Percentiles rank a stretch among this genome's conserved stretches.
Evolutionary conservation across 2,329 filamentous ascomycete genomes (phyloP).

Genomic region (Cercospora sp.): DNA sequence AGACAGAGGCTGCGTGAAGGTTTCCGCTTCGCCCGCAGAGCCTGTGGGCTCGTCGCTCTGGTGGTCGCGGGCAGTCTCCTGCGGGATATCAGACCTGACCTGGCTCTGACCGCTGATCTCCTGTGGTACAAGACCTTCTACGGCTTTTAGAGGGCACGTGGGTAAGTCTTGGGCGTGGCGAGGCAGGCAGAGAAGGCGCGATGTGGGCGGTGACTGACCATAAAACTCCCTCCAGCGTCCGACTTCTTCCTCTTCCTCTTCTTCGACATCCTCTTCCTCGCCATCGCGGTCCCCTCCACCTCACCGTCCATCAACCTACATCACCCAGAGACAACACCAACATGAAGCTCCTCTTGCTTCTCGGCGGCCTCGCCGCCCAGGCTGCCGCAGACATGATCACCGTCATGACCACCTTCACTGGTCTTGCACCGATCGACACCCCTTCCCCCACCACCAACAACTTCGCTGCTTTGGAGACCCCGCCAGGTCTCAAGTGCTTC

Average conservation of each 20-base stretch:
- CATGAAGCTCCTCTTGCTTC: not conserved
- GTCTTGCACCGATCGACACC: not conserved
- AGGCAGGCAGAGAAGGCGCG: not conserved
- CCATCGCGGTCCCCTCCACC: not conserved
- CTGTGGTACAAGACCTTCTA: constrained; percentile 1
- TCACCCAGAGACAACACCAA: not conserved
- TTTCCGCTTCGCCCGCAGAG: not conserved
- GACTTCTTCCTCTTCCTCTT: not conserved
- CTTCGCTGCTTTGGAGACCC: not conserved
- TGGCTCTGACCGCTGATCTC: constrained; percentile 3
- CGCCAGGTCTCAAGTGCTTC: constrained; percentile 13
- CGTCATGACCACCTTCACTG: not conserved
- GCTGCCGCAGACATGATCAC: not conserved
- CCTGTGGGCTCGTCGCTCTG: not conserved
- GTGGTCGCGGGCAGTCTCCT: not conserved
- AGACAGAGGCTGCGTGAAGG: constrained; percentile 2
- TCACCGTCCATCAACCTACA: not conserved
- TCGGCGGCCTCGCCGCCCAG: not conserved
- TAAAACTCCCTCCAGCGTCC: not conserved
- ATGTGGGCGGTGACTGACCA: not conserved
- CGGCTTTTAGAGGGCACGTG: not conserved
- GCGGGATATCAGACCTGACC: not conserved
- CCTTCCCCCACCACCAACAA: not conserved
- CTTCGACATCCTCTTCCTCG: not conserved
- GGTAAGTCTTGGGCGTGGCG: not conserved